phyloP scores from a whole-genome alignment of 306 rosid genomes.

The Cucurbita ficifolia region DNA sequence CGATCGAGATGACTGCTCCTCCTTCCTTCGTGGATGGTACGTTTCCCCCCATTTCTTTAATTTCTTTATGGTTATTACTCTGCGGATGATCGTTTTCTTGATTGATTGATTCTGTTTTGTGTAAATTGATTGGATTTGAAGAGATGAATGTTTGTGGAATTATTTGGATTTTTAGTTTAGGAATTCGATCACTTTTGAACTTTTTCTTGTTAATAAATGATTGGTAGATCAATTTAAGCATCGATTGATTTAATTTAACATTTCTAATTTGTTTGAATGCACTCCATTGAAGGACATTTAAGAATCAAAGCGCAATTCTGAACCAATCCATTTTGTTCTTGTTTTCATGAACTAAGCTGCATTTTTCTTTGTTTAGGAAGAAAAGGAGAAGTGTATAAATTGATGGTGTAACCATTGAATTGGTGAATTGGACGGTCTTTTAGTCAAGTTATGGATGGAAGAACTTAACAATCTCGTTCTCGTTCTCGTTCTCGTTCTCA shows the following conservation, averaged over 20 bases:
- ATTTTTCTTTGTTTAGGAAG: not conserved
- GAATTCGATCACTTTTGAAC: not conserved
- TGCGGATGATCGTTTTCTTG: not conserved
- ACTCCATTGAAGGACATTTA: not conserved
- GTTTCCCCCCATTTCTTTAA: not conserved
- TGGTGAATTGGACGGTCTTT: not conserved
- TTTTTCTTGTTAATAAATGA: not conserved
- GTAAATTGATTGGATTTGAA: not conserved
- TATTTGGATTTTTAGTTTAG: not conserved
- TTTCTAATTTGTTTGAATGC: not conserved
- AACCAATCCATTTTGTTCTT: not conserved
- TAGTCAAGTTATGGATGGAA: not conserved
- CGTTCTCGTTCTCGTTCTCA: not conserved
- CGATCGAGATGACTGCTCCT: constrained; percentile 18
- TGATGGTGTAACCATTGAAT: not conserved
- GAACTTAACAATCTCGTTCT: not conserved
- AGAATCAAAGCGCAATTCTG: not conserved
- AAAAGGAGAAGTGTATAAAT: not conserved
- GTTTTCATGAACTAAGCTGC: not conserved
- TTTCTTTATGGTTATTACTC: not conserved
- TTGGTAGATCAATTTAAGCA: not conserved
- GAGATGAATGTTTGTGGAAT: not conserved
- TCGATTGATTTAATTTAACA: not conserved
- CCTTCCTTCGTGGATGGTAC: constrained; percentile 66
- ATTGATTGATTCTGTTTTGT: not conserved